Evolutionary conservation across 495 filamentous ascomycete genomes (phyloP).

Genomic region (Aspergillus saccharolyticus): DNA sequence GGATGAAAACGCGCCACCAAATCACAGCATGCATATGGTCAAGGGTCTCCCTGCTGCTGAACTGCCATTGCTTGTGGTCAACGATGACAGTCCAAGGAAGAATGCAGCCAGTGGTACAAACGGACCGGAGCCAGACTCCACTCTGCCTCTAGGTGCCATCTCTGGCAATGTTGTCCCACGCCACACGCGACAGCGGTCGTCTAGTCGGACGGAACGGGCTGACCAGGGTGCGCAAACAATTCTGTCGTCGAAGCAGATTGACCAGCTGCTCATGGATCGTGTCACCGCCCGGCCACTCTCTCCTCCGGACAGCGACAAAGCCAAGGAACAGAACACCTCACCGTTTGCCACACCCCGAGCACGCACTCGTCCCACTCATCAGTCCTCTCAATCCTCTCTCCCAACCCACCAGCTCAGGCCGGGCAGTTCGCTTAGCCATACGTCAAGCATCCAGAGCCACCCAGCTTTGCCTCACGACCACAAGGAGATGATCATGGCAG

Average conservation of each 20-base stretch:
- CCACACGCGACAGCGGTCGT: conserved; percentile 24
- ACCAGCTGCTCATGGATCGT: conserved; percentile 55
- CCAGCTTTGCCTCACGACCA: conserved; percentile 82
- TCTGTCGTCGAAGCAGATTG: conserved; percentile 66
- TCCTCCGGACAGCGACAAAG: conserved; percentile 30
- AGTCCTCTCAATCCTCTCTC: conserved; percentile 28
- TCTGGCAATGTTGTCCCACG: conserved; percentile 40
- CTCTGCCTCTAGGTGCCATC: conserved; percentile 37
- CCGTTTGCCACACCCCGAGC: conserved; percentile 38
- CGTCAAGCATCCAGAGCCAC: conserved; percentile 39
- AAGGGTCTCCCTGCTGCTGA: conserved; percentile 18
- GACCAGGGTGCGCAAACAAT: conserved; percentile 73
- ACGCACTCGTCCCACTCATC: conserved; percentile 33
- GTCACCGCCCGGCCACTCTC: conserved; percentile 28
- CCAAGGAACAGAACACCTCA: conserved; percentile 30
- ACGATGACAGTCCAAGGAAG: conserved; percentile 53
- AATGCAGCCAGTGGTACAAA: conserved; percentile 29
- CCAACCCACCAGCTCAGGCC: conserved; percentile 49
- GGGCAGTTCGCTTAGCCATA: conserved; percentile 62
- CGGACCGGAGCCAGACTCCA: conserved; percentile 40
- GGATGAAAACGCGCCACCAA: conserved; percentile 7
- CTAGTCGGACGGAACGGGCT: conserved; percentile 56
- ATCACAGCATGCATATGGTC: conserved; percentile 5
- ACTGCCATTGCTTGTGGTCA: conserved; percentile 30
- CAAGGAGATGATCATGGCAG: conserved; percentile 77